These are phyloP conservation scores for Alectoria sarmentosa DNA, from an alignment of 495 filamentous ascomycete genomes.

Conservation along the genomic window DNA sequence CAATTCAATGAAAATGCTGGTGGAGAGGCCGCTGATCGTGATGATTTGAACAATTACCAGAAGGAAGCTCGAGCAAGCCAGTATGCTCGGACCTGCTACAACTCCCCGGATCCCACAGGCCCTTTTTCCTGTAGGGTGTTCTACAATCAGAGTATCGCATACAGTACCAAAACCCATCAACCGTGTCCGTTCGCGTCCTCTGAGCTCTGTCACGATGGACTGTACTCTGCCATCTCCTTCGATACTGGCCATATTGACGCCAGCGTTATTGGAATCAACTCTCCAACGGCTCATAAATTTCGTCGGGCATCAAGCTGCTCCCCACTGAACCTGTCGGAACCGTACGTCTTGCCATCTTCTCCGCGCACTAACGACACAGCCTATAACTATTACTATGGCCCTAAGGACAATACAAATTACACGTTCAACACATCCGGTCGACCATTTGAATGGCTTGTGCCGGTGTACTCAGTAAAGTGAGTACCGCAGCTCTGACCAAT, in stretches of 20 bases:
- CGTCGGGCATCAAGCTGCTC: slow-evolving; percentile 24
- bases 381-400: slow-evolving; percentile 25
- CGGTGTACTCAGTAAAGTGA: slow-evolving; percentile 25
- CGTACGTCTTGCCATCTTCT: slow-evolving; percentile 8
- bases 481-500: not conserved
- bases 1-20: slow-evolving; percentile 20
- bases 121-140: slow-evolving; percentile 23
- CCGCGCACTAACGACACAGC: slow-evolving; percentile 12
- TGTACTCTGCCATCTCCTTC: slow-evolving; percentile 22
- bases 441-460: slow-evolving; percentile 23
- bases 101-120: not conserved
- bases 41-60: slow-evolving; percentile 18
- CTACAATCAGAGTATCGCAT: slow-evolving; percentile 24
- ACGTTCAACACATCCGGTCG: slow-evolving; percentile 23
- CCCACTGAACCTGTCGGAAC: slow-evolving; percentile 24
- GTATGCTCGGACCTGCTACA: slow-evolving; percentile 27
- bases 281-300: slow-evolving; percentile 18
- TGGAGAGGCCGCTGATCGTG: slow-evolving; percentile 20
- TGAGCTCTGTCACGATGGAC: slow-evolving; percentile 16
- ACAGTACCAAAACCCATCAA: slow-evolving; percentile 8
- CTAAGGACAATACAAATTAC: slow-evolving; percentile 12
- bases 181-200: slow-evolving; percentile 25
- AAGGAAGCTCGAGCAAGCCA: slow-evolving; percentile 23
- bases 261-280: slow-evolving; percentile 25
- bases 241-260: slow-evolving; percentile 25